A percentile compares a stretch with the other conserved stretches of the same genome.
Conservation (phyloP, 139 green algal genomes). For the Tetradesmus lagerheimii region DNA sequence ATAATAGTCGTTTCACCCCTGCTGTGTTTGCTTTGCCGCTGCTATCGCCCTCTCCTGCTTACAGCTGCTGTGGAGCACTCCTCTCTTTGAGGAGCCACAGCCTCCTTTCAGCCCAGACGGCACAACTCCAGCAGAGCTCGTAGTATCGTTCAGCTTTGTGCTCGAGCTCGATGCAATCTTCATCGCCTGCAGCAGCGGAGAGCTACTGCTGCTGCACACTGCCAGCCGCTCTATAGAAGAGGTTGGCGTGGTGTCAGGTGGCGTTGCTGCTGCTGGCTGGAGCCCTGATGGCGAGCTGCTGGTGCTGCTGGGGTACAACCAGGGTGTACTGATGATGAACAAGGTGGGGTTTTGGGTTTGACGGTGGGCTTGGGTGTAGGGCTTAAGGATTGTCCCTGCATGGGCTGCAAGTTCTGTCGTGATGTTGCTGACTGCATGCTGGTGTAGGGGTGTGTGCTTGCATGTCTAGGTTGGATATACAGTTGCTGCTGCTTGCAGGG, state of each 20-base stretch:
- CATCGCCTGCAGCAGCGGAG: conserved; percentile 62
- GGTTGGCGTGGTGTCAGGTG: conserved; percentile 68
- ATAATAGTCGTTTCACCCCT: too few relatives aligned
- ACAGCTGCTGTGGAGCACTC: conserved; percentile 31
- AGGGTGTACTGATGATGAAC: conserved; percentile 87
- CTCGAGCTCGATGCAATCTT: conserved; percentile 73
- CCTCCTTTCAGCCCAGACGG: background rate
- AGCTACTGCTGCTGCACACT: conserved; percentile 71
- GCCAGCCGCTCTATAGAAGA: conserved; percentile 56
- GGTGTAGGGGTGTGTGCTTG: background rate
- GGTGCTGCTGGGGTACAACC: conserved; percentile 65
- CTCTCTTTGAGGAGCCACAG: background rate
- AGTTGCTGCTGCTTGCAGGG: background rate
- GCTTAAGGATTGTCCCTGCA: background rate
- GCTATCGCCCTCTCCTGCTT: background rate
- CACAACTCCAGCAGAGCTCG: background rate
- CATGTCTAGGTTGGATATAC: too few relatives aligned
- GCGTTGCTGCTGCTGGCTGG: conserved; percentile 72
- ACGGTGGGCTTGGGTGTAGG: too few relatives aligned
- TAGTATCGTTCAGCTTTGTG: conserved; percentile 48
- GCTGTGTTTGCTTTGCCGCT: too few relatives aligned
- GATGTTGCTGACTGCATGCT: background rate
- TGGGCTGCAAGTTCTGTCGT: background rate
- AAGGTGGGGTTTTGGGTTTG: conserved; percentile 42
- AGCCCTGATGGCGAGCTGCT: conserved; percentile 90